Percentiles rank a stretch among this genome's conserved stretches.
Evolutionary conservation across 106 monocot species (phyloP).

Genomic region (Triglochin maritima): DNA sequence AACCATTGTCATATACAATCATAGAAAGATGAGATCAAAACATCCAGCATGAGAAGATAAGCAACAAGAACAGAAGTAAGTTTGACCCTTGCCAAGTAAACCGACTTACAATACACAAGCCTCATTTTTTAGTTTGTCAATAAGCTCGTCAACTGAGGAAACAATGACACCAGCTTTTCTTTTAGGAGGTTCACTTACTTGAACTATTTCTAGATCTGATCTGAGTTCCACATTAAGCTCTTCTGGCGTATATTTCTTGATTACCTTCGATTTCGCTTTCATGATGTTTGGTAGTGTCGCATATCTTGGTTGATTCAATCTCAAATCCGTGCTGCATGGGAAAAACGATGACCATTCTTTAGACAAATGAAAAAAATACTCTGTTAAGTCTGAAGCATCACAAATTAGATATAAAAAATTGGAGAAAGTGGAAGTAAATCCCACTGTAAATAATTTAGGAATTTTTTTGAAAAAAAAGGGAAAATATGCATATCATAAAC

Average conservation of each 20-base stretch:
- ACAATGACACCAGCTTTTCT: conserved; percentile 87
- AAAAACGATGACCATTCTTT: neutral
- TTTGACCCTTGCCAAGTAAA: neutral
- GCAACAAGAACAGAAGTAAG: neutral
- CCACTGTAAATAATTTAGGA: too few relatives aligned
- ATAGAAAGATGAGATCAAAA: neutral
- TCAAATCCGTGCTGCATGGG: conserved; percentile 77
- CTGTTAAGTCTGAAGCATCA: neutral
- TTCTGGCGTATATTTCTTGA: conserved; percentile 65
- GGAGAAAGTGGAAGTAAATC: neutral
- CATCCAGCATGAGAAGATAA: neutral
- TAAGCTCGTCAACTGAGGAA: conserved; percentile 81
- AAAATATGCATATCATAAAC: too few relatives aligned
- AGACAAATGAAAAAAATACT: neutral
- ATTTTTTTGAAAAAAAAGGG: too few relatives aligned
- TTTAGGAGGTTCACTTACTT: conserved; percentile 79
- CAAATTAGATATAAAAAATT: neutral
- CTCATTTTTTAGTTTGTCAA: conserved; percentile 80
- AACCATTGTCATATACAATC: neutral
- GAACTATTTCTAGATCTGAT: conserved; percentile 70
- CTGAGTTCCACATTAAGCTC: conserved; percentile 78
- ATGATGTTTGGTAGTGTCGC: conserved; percentile 98
- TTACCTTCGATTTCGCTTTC: conserved; percentile 96
- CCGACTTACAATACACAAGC: conserved; percentile 55
- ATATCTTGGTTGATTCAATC: conserved; percentile 94